These are phyloP conservation scores for Piloderma croceum DNA, from an alignment of 768 basidiomycete genomes.

Conservation along the genomic window DNA sequence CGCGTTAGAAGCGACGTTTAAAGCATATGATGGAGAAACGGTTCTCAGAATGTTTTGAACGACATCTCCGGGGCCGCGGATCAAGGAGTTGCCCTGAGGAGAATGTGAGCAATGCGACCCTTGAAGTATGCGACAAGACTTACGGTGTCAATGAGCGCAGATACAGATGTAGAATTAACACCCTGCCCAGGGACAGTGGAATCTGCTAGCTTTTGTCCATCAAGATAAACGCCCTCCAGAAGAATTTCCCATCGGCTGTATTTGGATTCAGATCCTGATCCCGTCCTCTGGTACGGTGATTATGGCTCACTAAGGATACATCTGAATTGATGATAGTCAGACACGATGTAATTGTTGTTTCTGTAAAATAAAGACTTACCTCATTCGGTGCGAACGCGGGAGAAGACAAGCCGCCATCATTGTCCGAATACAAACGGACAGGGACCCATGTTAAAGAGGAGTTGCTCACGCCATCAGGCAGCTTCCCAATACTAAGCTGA, in stretches of 20 bases:
- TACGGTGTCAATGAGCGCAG: constrained; percentile 66
- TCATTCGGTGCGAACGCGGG: constrained; percentile 54
- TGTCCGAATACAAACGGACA: constrained; percentile 47
- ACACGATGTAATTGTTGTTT: neutral
- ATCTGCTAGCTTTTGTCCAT: constrained; percentile 47
- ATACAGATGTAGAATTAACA: constrained; percentile 33
- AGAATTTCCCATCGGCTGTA: constrained; percentile 58
- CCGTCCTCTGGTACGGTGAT: constrained; percentile 12
- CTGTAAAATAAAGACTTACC: constrained; percentile 28
- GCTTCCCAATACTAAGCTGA: constrained; percentile 54
- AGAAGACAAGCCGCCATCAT: constrained; percentile 51
- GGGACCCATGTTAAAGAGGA: constrained; percentile 65
- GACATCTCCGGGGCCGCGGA: constrained; percentile 67
- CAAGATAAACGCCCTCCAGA: constrained; percentile 59
- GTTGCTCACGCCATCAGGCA: constrained; percentile 50
- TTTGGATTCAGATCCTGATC: constrained; percentile 27
- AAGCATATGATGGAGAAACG: constrained; percentile 32
- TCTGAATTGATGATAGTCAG: neutral
- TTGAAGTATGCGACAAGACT: constrained; percentile 8
- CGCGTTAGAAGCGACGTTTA: constrained; percentile 12
- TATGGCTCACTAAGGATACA: too few relatives aligned
- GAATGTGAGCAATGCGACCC: neutral
- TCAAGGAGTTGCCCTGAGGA: constrained; percentile 60
- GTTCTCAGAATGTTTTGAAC: constrained; percentile 40
- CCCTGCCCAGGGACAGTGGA: constrained; percentile 42